Percentiles rank a stretch among this genome's conserved stretches.
Evolutionary conservation across 495 filamentous ascomycete genomes (phyloP).

Genomic region (Staphylotrichum tortipilum): DNA sequence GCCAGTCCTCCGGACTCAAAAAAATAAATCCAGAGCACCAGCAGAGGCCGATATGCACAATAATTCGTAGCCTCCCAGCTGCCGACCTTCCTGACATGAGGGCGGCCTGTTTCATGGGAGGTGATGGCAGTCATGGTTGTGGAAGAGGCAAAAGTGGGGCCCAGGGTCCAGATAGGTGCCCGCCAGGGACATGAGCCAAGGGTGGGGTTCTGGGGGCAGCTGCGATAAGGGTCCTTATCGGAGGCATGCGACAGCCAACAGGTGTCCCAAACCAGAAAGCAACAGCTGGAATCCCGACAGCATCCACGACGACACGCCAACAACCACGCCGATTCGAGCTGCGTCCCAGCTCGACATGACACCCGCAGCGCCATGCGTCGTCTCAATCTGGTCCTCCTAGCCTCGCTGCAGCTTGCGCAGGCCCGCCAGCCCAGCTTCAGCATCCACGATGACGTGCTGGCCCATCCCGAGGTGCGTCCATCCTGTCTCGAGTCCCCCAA

Average conservation of each 20-base stretch:
- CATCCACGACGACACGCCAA: neutral
- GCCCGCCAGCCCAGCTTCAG: conserved; percentile 42
- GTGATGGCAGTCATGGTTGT: too few species aligned
- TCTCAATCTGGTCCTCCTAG: conserved; percentile 33
- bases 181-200: too few species aligned
- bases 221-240: conserved; percentile 26
- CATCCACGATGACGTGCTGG: conserved; percentile 84
- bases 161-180: too few species aligned
- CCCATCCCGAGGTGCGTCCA: conserved; percentile 75
- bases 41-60: too few species aligned
- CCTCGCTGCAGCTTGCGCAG: conserved; percentile 30
- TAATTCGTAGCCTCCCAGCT: too few species aligned
- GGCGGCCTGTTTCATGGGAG: too few species aligned
- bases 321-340: too few species aligned
- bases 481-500: too few species aligned
- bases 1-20: too few species aligned
- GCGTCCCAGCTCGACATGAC: conserved; percentile 11
- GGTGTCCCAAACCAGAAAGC: conserved; percentile 1
- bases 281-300: neutral
- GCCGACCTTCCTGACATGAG: too few species aligned
- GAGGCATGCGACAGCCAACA: conserved; percentile 8
- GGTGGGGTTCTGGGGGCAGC: neutral
- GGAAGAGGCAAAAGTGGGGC: too few species aligned
- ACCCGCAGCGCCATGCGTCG: conserved; percentile 43
- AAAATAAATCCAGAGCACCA: too few species aligned